Conservation (phyloP, 2,329 filamentous ascomycete species). For the Pseudopyricularia cyperi region DNA sequence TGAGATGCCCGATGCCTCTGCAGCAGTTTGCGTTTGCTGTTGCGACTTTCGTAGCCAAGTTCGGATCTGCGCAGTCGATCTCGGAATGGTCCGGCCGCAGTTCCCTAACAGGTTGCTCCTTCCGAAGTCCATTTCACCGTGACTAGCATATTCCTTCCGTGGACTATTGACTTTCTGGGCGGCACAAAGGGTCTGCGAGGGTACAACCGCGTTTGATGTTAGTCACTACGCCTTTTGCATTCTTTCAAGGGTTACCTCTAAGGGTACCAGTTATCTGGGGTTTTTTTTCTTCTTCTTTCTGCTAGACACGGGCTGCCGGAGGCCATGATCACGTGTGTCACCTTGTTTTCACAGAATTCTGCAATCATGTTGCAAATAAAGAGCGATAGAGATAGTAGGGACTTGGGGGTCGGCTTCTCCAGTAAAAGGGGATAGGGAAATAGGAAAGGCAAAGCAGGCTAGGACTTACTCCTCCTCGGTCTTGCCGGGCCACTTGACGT, state of each 20-base stretch:
- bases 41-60: no score
- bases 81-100: no score
- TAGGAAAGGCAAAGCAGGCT: background rate
- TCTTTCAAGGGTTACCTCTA: background rate
- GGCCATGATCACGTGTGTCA: no score
- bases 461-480: background rate
- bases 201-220: background rate
- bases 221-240: background rate
- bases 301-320: background rate
- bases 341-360: no score
- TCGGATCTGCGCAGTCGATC: no score
- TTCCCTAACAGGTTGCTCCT: background rate
- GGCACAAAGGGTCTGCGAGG: background rate
- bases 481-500: conserved; percentile 1
- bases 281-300: no score
- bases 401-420: background rate
- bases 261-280: no score
- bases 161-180: background rate
- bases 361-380: no score
- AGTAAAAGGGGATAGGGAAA: background rate
- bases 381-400: no score
- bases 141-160: background rate
- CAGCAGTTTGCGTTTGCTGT: background rate
- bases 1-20: background rate
- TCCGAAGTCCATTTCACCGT: background rate